Conservation (phyloP, 352 stramenopile species). For the Elongisporangium anandrum region DNA sequence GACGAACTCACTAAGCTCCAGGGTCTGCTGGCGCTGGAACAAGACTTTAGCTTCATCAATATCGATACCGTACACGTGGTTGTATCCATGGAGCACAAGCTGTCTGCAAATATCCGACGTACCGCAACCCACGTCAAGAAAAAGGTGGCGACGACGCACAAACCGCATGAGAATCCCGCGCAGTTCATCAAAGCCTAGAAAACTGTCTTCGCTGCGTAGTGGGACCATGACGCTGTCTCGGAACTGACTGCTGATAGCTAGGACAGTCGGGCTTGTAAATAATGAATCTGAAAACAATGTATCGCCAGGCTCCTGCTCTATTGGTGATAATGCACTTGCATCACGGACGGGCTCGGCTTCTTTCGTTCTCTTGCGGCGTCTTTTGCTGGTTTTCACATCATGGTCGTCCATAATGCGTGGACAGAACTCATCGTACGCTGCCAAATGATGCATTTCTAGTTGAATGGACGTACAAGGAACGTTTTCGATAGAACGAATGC, state of each 20-base stretch:
- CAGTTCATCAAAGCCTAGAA: constrained; percentile 9
- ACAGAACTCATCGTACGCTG: background rate
- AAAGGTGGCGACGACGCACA: constrained; percentile 3
- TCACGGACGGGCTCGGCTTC: background rate
- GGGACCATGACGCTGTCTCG: background rate
- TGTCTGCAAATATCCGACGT: constrained; percentile 23
- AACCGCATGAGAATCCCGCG: constrained; percentile 4
- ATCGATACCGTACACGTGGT: constrained; percentile 17
- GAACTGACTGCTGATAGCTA: background rate
- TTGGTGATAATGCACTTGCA: background rate
- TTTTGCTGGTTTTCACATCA: background rate
- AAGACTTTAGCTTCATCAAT: constrained; percentile 8
- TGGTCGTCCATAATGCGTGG: background rate
- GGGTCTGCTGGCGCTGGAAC: constrained; percentile 9
- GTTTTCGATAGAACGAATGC: background rate
- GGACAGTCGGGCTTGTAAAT: background rate
- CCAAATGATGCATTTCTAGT: background rate
- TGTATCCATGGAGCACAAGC: constrained; percentile 21
- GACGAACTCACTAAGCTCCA: constrained; percentile 11
- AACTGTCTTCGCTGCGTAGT: background rate
- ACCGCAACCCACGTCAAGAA: constrained; percentile 27
- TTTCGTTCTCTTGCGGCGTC: background rate
- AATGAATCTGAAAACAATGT: background rate
- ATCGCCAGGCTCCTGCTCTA: background rate
- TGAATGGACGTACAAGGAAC: background rate